phyloP scores from a whole-genome alignment of 2,329 filamentous ascomycete species.

The Delphinella strobiligena region DNA sequence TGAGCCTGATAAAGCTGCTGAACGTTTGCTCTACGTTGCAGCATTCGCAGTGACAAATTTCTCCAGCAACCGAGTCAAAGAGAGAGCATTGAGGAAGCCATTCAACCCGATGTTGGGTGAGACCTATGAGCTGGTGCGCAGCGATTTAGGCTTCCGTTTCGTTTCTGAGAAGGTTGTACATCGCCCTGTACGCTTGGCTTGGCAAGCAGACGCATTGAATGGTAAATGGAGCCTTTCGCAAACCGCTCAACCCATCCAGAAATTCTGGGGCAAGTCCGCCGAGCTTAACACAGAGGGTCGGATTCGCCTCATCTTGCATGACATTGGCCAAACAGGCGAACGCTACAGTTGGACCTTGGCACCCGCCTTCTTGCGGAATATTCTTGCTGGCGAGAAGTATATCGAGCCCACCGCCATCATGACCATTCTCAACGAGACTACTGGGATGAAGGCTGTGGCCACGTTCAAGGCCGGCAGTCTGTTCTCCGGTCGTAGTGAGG shows the following conservation, averaged over 20 bases:
- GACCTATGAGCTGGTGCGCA: slow-evolving; percentile 83
- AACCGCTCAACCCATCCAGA: slow-evolving; percentile 78
- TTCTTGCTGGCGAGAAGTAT: slow-evolving; percentile 97
- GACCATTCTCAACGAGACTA: slow-evolving; percentile 73
- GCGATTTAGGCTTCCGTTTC: slow-evolving; percentile 77
- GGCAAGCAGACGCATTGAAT: slow-evolving; percentile 61
- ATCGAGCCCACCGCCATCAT: slow-evolving; percentile 88
- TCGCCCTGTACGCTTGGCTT: slow-evolving; percentile 81
- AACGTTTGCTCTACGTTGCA: slow-evolving; percentile 72
- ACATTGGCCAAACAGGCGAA: slow-evolving; percentile 14
- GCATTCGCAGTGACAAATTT: slow-evolving; percentile 87
- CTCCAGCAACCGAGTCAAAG: slow-evolving; percentile 69
- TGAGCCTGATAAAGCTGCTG: slow-evolving; percentile 43
- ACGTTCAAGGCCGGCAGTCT: slow-evolving; percentile 93
- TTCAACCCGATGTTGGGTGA: slow-evolving; percentile 96
- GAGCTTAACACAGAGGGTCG: slow-evolving; percentile 90
- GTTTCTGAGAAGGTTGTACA: slow-evolving; percentile 94
- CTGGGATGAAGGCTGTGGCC: slow-evolving; percentile 69
- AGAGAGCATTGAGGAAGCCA: slow-evolving; percentile 86
- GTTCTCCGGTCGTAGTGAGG: slow-evolving; percentile 90
- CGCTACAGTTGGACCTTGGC: slow-evolving; percentile 75
- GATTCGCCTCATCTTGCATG: slow-evolving; percentile 62
- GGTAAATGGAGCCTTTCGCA: slow-evolving; percentile 74
- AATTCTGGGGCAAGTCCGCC: slow-evolving; percentile 96
- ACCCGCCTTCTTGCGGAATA: slow-evolving; percentile 85